These are phyloP conservation scores for Choiromyces venosus DNA, from an alignment of 495 filamentous ascomycete species.

Conservation along the genomic window DNA sequence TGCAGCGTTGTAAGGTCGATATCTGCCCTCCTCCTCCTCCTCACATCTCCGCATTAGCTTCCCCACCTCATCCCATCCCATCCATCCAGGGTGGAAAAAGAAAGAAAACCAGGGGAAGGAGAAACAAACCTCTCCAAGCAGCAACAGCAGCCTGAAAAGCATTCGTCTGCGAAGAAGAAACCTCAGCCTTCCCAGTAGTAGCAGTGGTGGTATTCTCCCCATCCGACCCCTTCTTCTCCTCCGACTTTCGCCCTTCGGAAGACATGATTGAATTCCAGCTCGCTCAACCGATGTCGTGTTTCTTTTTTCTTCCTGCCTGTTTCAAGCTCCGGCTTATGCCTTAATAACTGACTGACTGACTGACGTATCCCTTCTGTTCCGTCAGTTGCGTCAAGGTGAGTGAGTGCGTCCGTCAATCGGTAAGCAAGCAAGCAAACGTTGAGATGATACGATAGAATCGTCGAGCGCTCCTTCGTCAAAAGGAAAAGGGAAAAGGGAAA, in stretches of 20 bases:
- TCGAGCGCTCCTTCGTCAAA: too few relatives aligned
- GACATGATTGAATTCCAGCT: background rate
- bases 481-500: too few relatives aligned
- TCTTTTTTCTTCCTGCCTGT: background rate
- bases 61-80: constrained; percentile 11
- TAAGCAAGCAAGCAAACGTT: too few relatives aligned
- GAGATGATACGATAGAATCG: too few relatives aligned
- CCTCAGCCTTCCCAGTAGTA: constrained; percentile 18
- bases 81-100: background rate
- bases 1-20: constrained; percentile 84
- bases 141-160: constrained; percentile 86
- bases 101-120: constrained; percentile 9
- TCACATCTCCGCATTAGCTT: constrained; percentile 23
- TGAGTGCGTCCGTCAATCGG: background rate
- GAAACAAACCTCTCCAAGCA: constrained; percentile 78
- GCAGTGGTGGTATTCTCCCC: constrained; percentile 14
- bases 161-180: constrained; percentile 33
- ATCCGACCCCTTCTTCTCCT: constrained; percentile 20
- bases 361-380: background rate
- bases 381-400: background rate
- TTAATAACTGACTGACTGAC: background rate
- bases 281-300: background rate
- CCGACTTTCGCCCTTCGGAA: constrained; percentile 2
- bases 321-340: background rate
- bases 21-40: constrained; percentile 49